phyloP scores from a whole-genome alignment of 768 basidiomycete genomes.

The Mycena vulgaris region DNA sequence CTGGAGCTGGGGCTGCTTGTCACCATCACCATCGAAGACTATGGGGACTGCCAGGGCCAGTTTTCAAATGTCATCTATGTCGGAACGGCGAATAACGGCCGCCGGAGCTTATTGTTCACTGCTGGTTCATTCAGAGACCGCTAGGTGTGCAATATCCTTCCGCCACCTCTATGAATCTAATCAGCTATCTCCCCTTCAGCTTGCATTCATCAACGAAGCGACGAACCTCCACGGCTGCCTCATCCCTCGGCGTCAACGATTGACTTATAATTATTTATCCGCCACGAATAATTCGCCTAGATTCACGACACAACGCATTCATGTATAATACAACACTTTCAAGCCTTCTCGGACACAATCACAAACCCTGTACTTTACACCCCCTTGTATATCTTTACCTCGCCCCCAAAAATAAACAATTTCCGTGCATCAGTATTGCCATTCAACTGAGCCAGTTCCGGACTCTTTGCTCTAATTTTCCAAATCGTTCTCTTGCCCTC shows the following conservation, averaged over 20 bases:
- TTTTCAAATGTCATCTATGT: constrained; percentile 19
- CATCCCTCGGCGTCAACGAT: neutral
- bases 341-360: neutral
- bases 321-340: constrained; percentile 14
- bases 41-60: neutral
- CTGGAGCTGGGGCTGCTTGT: constrained; percentile 56
- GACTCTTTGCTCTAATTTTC: too few species aligned
- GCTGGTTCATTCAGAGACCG: constrained; percentile 19
- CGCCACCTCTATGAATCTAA: neutral
- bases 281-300: neutral
- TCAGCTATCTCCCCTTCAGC: neutral
- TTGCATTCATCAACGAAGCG: neutral
- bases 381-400: neutral
- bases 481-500: too few species aligned
- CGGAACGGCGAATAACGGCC: constrained; percentile 34
- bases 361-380: constrained; percentile 1
- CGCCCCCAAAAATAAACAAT: neutral
- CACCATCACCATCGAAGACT: constrained; percentile 44
- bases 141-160: constrained; percentile 4
- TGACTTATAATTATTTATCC: constrained; percentile 31
- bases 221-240: neutral
- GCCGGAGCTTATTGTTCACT: constrained; percentile 20
- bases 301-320: constrained; percentile 22
- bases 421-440: neutral
- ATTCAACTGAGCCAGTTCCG: too few species aligned